Base-by-base conservation (phyloP, 2,329 filamentous ascomycete genomes). In the Ophiostoma populinum region DNA sequence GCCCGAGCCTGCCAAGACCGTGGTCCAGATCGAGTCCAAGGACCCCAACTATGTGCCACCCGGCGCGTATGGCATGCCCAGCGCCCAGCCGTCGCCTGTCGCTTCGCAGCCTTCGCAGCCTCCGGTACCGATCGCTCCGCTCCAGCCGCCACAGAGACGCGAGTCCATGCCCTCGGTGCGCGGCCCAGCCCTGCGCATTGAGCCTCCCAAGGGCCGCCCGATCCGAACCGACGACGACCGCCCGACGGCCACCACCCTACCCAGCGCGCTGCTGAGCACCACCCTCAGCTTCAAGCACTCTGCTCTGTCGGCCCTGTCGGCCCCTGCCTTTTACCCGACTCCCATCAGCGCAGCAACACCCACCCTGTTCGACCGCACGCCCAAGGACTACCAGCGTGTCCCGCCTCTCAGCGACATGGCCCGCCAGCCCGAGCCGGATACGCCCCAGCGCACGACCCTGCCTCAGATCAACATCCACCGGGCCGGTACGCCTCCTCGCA, bases 11-110 rank as follows among this genome's bases (percentile, higher is more conserved):
- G 74, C 59, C 49, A 74, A 79, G 45, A 70, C 75, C 46, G 58
- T 65, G 34, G 70, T 86, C 45, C 80, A 78, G 40, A 66, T 92
- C 33, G 81, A 92, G 55, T 86, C 83, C 15, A 92, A 92, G 55
- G 81, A 86, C 44, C 67, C 69, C 0, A 68, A 56, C 39, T 76
- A 75, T 45, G 57, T 71, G 3, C 68, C 67, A 20, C 65, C 68
- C 13, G 67, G 70, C 34, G 69, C 71, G 7, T 77, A 75, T 45
- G 67, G 66, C 34, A 71, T 72, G 67, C 33, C 44, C 38, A 34
- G 49, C 44, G 35, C 57, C 51, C 46, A 55, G n/a, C n/a, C n/a
- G n/a, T n/a, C n/a, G n/a, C n/a, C n/a, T n/a, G n/a, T n/a, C n/a
- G n/a, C n/a, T n/a, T n/a, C 31, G 3, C 35, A 33, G 20, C 26